A percentile compares a stretch with the other conserved stretches of the same genome.
Evolutionary conservation across 139 green algal genomes (phyloP).

Genomic region (Picochlorum costavermella): DNA sequence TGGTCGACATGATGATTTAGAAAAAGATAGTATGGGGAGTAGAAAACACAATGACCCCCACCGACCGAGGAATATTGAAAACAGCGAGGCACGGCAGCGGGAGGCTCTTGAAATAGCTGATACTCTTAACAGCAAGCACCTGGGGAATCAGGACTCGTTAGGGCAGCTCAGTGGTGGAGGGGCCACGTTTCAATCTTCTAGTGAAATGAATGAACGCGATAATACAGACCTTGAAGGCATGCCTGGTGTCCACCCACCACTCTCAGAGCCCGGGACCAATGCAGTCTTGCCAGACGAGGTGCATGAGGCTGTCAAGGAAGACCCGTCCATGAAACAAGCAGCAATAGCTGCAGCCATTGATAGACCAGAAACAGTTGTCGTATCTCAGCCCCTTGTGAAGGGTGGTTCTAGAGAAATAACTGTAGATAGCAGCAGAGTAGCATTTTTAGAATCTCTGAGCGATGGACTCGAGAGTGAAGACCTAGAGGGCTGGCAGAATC

Average conservation of each 20-base stretch:
- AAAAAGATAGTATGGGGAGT: background rate
- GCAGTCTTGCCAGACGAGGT: background rate
- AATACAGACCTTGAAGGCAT: too few species aligned
- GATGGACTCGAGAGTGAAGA: constrained; percentile 7
- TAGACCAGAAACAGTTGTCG: background rate
- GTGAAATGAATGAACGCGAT: background rate
- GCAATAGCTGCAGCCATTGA: background rate
- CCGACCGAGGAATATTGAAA: background rate
- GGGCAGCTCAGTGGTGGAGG: constrained; percentile 4
- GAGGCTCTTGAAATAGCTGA: constrained; percentile 12
- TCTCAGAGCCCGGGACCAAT: background rate
- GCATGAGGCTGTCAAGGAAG: constrained; percentile 2
- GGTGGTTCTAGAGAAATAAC: background rate
- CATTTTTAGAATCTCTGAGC: constrained; percentile 8
- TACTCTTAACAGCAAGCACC: background rate
- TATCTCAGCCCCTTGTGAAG: constrained; percentile 1
- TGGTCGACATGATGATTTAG: background rate
- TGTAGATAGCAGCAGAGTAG: constrained; percentile 2
- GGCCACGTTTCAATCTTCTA: background rate
- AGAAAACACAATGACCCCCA: background rate
- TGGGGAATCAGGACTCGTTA: background rate
- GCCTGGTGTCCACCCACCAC: background rate
- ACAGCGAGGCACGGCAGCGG: constrained; percentile 11
- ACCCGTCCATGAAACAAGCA: background rate
- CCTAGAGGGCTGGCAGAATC: background rate